Evolutionary conservation across 768 basidiomycete genomes (phyloP).

Genomic region (Lentinula sp.): DNA sequence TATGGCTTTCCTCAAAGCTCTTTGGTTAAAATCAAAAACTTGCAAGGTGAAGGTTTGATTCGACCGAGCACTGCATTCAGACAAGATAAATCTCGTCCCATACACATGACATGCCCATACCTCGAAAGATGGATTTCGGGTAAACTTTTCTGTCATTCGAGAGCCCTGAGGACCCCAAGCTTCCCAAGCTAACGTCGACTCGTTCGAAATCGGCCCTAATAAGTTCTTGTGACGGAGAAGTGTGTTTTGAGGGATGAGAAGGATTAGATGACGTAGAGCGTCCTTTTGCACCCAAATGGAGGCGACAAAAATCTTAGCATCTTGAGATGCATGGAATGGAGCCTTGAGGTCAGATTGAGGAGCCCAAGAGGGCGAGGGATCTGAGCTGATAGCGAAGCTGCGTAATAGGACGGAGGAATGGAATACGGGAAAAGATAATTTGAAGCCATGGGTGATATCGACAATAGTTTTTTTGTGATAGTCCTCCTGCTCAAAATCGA

Average conservation of each 20-base stretch:
- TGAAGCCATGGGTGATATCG: conserved; percentile 25
- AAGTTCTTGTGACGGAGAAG: conserved; percentile 21
- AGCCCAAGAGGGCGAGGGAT: conserved; percentile 44
- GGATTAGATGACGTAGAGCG: conserved; percentile 23
- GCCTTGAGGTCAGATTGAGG: conserved; percentile 25
- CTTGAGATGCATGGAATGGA: conserved; percentile 42
- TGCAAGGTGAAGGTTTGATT: conserved; percentile 19
- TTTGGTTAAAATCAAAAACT: conserved; percentile 49
- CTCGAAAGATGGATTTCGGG: conserved; percentile 24
- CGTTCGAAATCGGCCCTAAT: conserved; percentile 10
- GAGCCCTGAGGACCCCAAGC: conserved; percentile 47
- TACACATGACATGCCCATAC: conserved; percentile 59
- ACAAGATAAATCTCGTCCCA: conserved; percentile 37
- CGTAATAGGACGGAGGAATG: conserved; percentile 18
- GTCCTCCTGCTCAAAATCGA: conserved; percentile 32
- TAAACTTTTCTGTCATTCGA: conserved; percentile 30
- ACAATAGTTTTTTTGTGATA: conserved; percentile 21
- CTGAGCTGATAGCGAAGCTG: conserved; percentile 41
- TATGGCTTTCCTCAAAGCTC: conserved; percentile 24
- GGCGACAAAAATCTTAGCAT: conserved; percentile 38
- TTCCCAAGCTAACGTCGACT: conserved; percentile 33
- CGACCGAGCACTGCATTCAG: conserved; percentile 11
- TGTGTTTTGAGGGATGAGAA: conserved; percentile 37
- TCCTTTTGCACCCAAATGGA: conserved; percentile 32
- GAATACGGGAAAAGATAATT: conserved; percentile 37